Evolutionary conservation across 305 asterid genomes (phyloP), one percentile per base, ranked within the genome.

Genomic region (Fraxinus floribunda): DNA sequence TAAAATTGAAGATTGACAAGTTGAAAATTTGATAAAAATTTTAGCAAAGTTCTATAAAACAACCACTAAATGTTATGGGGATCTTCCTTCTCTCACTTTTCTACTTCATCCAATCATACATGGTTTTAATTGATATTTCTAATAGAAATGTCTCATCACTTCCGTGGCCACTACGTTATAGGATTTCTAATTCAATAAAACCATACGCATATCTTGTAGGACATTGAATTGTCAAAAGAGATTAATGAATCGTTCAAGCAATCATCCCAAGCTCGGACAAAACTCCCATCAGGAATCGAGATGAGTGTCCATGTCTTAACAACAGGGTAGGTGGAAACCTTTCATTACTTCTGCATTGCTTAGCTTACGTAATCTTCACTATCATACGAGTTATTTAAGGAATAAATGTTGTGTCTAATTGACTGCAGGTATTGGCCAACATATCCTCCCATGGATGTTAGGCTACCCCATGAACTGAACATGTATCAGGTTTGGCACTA

Each of bases 281-380:
- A 97, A 82, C 99, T 97, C 74, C 99, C 98, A 66, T 93, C 98
- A 30, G 98, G 98, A 80, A 97, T 97, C 18, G 99, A 97, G 93
- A 86, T 97, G 99, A 97, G 98, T 74, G 99, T 97, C 83, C 99
- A 97, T 71, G 99, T 97, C 86, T 85, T 97, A 87, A 97, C 98
- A 78, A 97, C 98, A 73, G 98, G 98, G 97, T 96, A 83, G 73
- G 90, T 75, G 74, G 36, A 24, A 55, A 18, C 74, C n/a, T 41
- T 77, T 80, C 30, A 16, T 55, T 82, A 46, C 13, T 30, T 71
- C 30, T 52, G 10, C 9, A n/a, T 82, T 70, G 39, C 74, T 78
- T 34, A 20, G 26, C 70, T 36, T 68, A 5, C 84, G 8, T 35
- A 32, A 44, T 38, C 29, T 71, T 80, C 55, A 13, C 24, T 22